Evolutionary conservation across 2,329 filamentous ascomycete genomes (phyloP).

Genomic region (Diaporthe citriasiana): DNA sequence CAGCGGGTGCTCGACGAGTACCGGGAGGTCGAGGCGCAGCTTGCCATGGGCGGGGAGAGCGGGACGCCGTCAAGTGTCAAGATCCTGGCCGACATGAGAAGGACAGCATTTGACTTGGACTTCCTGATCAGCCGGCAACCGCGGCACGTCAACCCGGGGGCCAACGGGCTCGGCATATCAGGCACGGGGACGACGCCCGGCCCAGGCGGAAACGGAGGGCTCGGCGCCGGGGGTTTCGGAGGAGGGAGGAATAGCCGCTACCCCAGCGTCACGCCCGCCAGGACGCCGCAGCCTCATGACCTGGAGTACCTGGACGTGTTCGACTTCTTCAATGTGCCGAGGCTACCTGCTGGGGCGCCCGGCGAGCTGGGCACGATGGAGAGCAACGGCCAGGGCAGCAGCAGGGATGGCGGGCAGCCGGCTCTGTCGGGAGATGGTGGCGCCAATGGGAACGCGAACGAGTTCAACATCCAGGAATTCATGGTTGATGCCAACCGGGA

Average conservation of each 20-base stretch:
- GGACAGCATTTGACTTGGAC: constrained; percentile 91
- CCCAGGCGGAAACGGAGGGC: constrained; percentile 36
- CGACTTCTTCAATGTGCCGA: constrained; percentile 93
- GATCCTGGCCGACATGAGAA: constrained; percentile 91
- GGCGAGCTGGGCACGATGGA: constrained; percentile 48
- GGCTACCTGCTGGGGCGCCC: constrained; percentile 68
- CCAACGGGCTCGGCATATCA: constrained; percentile 36
- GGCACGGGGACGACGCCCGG: constrained; percentile 21
- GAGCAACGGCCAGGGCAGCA: constrained; percentile 44
- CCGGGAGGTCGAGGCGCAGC: constrained; percentile 80
- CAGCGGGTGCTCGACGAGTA: constrained; percentile 90
- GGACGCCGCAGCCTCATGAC: constrained; percentile 83
- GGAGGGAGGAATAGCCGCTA: constrained; percentile 58
- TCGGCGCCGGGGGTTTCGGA: constrained; percentile 43
- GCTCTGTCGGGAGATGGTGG: constrained; percentile 34
- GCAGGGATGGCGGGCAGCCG: constrained; percentile 43
- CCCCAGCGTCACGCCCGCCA: constrained; percentile 70
- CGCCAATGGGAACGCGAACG: constrained; percentile 58
- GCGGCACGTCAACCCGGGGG: constrained; percentile 54
- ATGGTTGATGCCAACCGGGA: constrained; percentile 81
- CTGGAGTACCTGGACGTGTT: constrained; percentile 94
- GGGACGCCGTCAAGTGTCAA: constrained; percentile 83
- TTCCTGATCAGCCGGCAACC: constrained; percentile 90
- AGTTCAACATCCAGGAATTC: constrained; percentile 84
- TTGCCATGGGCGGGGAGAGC: constrained; percentile 66